Percentiles rank a stretch among this genome's conserved stretches.
phyloP scores from a whole-genome alignment of 768 basidiomycete species.

The Lactifluus rugatus region DNA sequence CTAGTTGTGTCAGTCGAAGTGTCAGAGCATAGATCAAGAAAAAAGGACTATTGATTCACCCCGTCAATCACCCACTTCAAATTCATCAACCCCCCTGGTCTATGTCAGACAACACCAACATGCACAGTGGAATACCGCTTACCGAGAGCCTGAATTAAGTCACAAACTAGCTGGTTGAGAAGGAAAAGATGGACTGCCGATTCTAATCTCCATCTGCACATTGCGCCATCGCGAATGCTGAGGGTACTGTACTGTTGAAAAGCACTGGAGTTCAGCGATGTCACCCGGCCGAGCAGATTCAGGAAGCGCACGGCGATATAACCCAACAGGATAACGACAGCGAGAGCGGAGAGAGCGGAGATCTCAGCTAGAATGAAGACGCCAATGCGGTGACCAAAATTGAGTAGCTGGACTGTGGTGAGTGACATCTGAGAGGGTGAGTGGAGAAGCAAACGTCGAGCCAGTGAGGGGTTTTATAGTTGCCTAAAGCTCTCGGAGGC shows the following conservation, averaged over 20 bases:
- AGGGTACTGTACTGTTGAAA: constrained; percentile 19
- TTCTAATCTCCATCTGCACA: constrained; percentile 17
- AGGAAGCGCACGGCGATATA: constrained; percentile 22
- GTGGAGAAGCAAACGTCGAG: not conserved
- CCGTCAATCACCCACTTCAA: constrained; percentile 28
- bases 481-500: not conserved
- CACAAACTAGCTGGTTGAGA: constrained; percentile 23
- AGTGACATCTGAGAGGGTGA: not conserved
- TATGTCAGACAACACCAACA: not conserved
- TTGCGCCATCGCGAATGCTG: constrained; percentile 15
- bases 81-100: constrained; percentile 32
- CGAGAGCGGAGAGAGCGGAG: constrained; percentile 22
- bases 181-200: constrained; percentile 26
- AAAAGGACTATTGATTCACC: constrained; percentile 21
- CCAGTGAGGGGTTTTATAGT: not conserved
- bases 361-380: constrained; percentile 22
- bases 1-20: not conserved
- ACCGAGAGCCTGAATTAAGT: constrained; percentile 25
- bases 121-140: not conserved
- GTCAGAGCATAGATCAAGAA: not conserved
- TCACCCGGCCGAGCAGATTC: not conserved
- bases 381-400: constrained; percentile 23
- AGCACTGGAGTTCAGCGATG: not conserved
- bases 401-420: not conserved
- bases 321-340: constrained; percentile 18